A percentile compares a stretch with the other conserved stretches of the same genome.
Conservation (phyloP, 495 filamentous ascomycete species). For the Aspergillus sclerotiicarbonarius region DNA sequence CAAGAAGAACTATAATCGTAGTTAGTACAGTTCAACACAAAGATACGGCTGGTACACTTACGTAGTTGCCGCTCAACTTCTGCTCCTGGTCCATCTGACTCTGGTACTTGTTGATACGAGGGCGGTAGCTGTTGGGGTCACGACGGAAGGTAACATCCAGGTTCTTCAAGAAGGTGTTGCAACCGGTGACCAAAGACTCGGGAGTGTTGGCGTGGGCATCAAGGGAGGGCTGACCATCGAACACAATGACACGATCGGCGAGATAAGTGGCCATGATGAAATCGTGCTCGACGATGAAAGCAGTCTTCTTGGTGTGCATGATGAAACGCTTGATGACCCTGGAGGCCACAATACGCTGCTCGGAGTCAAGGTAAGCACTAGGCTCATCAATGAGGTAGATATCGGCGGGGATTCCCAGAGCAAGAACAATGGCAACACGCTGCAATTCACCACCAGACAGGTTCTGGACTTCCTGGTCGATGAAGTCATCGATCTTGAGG, state of each 20-base stretch:
- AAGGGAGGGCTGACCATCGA: conserved; percentile 88
- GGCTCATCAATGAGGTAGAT: conserved; percentile 99
- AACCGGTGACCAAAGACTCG: conserved; percentile 89
- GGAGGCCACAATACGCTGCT: conserved; percentile 96
- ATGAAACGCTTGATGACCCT: conserved; percentile 99
- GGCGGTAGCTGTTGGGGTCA: conserved; percentile 91
- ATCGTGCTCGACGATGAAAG: conserved; percentile 99
- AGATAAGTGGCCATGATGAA: conserved; percentile 99
- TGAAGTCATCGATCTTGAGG: conserved; percentile 95
- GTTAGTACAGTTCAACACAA: neutral
- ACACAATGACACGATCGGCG: conserved; percentile 96
- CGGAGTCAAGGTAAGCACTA: conserved; percentile 91
- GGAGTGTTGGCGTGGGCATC: conserved; percentile 84
- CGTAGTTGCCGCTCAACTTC: conserved; percentile 89
- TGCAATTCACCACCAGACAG: conserved; percentile 98
- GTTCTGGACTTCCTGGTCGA: conserved; percentile 98
- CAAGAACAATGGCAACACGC: conserved; percentile 94
- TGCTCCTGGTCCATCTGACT: conserved; percentile 97
- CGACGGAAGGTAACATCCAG: conserved; percentile 97
- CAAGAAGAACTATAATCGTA: conserved; percentile 69
- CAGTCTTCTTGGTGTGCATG: conserved; percentile 99
- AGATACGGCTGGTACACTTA: conserved; percentile 44
- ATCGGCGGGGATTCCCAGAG: conserved; percentile 92
- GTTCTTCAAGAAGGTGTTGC: conserved; percentile 94
- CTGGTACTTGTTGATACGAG: conserved; percentile 96